Conservation (phyloP, 1,284 basidiomycete species). For the Cronartium quercuum region DNA sequence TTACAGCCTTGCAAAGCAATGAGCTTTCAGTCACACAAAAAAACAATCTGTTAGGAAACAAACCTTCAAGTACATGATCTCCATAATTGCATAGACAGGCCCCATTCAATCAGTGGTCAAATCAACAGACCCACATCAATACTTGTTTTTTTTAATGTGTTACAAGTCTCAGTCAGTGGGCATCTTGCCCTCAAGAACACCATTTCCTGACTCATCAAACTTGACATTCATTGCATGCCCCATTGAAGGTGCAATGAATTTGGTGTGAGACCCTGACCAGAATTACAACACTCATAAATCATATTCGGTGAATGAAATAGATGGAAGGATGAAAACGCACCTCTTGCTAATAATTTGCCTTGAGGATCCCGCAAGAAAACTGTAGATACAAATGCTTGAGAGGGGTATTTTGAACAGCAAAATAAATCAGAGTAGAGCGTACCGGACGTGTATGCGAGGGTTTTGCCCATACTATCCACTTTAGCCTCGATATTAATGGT, state of each 20-base stretch:
- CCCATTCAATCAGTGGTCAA: too few relatives aligned
- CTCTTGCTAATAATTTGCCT: constrained; percentile 1
- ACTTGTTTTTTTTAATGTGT: background rate
- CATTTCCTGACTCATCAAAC: constrained; percentile 70
- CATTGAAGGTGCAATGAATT: constrained; percentile 72
- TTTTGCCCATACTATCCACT: constrained; percentile 58
- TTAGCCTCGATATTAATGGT: constrained; percentile 15
- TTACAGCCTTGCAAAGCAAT: too few relatives aligned
- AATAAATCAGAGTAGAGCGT: constrained; percentile 69
- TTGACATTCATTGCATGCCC: constrained; percentile 69
- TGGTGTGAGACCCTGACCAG: constrained; percentile 59
- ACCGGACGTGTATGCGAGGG: constrained; percentile 59
- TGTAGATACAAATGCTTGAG: constrained; percentile 35
- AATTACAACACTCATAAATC: constrained; percentile 52
- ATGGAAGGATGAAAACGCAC: background rate
- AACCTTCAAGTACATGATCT: too few relatives aligned
- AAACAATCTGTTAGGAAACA: too few relatives aligned
- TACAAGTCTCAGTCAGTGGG: constrained; percentile 41
- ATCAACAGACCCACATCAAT: too few relatives aligned
- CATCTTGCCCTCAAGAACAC: constrained; percentile 59
- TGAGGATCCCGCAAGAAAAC: background rate
- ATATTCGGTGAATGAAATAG: background rate
- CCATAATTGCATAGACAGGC: too few relatives aligned
- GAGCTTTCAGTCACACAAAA: too few relatives aligned
- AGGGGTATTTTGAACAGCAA: constrained; percentile 6